phyloP scores from a whole-genome alignment of 2,329 filamentous ascomycete genomes.

The Pseudophaeomoniella oleicola region DNA sequence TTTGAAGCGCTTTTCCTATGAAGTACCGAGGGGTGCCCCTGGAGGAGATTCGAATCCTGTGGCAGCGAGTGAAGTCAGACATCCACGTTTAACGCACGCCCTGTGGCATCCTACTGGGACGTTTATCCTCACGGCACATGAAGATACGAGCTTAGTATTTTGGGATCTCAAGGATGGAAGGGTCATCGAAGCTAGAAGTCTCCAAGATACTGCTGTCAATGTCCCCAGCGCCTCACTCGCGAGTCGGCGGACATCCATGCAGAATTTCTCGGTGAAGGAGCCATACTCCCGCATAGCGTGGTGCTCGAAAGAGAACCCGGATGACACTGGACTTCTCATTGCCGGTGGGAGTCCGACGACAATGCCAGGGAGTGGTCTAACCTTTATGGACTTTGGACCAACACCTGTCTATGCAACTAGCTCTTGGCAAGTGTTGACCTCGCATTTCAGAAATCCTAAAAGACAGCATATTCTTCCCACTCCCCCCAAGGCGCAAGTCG shows the following conservation, averaged over 20 bases:
- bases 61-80: conserved; percentile 40
- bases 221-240: conserved; percentile 38
- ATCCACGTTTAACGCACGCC: conserved; percentile 65
- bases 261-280: conserved; percentile 46
- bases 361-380: conserved; percentile 59
- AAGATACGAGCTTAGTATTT: conserved; percentile 81
- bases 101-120: conserved; percentile 92
- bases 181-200: conserved; percentile 66
- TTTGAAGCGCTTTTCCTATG: conserved; percentile 68
- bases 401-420: conserved; percentile 88
- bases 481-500: conserved; percentile 61
- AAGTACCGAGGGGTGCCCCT: conserved; percentile 64
- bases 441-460: conserved; percentile 67
- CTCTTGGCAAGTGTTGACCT: conserved; percentile 67
- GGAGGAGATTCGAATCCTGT: conserved; percentile 58
- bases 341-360: conserved; percentile 63
- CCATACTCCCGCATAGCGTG: conserved; percentile 69
- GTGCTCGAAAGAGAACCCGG: conserved; percentile 89
- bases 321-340: conserved; percentile 79
- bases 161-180: conserved; percentile 89
- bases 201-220: conserved; percentile 61
- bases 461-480: conserved; percentile 56
- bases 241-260: conserved; percentile 20
- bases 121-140: conserved; percentile 73
- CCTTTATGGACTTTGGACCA: conserved; percentile 74